Base-by-base conservation (phyloP, 2,329 filamentous ascomycete species). In the Aspergillus hortae region DNA sequence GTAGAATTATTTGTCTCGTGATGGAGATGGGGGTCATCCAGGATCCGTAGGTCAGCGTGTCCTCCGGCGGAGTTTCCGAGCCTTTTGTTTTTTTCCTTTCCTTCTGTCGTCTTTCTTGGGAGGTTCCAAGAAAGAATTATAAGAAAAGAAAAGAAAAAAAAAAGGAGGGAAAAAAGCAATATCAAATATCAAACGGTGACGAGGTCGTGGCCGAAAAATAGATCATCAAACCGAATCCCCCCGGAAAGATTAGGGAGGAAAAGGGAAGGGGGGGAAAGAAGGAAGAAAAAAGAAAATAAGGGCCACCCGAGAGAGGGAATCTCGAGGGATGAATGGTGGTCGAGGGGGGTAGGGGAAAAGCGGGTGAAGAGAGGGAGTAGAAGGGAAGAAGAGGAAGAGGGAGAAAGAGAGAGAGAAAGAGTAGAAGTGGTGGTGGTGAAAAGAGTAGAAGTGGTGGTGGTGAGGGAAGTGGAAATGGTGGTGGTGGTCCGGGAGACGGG, bases 1-100 rank as follows among this genome's bases (percentile, higher is more conserved):
- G 52, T 49, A 46, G 51, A 57, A 49, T 52, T 50, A 52, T 55
- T 49, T 49, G 51, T 53, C 53, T 62, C 54, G 57, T 61, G 57
- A 58, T 52, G 48, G 38, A 25, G 27, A 30, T 11, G 48, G 44
- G 38, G 55, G 52, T 56, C 53, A 56, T 60, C 50, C 56, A 58
- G 35, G 35, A 17, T 38, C 35, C 12, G 35, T 56, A 30, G 44
- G 51, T 48, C 42, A 48, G 48, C 36, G 52, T 56, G 35, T 55
- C 46, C 48, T 55, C 36, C 40, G 46, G 12, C 27, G 7, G 10
- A 30, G 10, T 7, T 30, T 30, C 27, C 27, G 27, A 30, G 27
- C 27, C 25, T 38, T 46, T 23, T 19, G 15, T 25, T 40, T 32
- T 17, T 51, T 46, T 35, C 52, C 51, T 43, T 44, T 40, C 46